phyloP scores from a whole-genome alignment of 352 stramenopile species.

The Pythium volutum region DNA sequence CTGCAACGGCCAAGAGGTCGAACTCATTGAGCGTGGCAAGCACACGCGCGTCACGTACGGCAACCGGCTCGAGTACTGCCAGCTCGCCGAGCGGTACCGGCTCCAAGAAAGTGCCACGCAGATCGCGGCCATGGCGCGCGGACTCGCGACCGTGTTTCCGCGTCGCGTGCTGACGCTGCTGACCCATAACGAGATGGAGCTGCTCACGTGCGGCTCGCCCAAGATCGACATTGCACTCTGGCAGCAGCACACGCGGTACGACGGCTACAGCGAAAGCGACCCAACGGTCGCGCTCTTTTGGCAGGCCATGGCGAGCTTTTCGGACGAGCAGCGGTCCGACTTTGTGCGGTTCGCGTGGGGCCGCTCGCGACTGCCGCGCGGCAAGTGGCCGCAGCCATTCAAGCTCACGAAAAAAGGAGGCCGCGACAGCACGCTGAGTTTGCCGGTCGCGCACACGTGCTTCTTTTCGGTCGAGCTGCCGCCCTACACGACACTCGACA shows the following conservation, averaged over 20 bases:
- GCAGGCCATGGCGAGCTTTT: constrained; percentile 86
- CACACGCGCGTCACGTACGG: constrained; percentile 69
- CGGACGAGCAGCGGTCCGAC: constrained; percentile 83
- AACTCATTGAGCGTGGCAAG: constrained; percentile 76
- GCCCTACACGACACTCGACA: constrained; percentile 89
- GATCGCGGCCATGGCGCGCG: constrained; percentile 70
- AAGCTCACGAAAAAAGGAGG: constrained; percentile 91
- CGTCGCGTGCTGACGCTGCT: constrained; percentile 84
- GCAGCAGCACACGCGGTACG: constrained; percentile 85
- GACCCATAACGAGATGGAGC: constrained; percentile 90
- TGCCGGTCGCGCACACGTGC: constrained; percentile 94
- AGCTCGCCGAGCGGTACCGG: constrained; percentile 71
- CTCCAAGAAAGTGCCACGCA: constrained; percentile 76
- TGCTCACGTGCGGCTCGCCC: constrained; percentile 87
- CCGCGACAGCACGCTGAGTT: constrained; percentile 68
- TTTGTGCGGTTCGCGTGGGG: constrained; percentile 95
- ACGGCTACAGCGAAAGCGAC: constrained; percentile 85
- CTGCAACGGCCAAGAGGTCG: constrained; percentile 78
- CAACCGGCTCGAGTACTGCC: constrained; percentile 85
- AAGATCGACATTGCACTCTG: constrained; percentile 90
- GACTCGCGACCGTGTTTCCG: constrained; percentile 84
- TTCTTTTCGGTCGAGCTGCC: constrained; percentile 96
- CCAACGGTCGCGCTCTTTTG: constrained; percentile 88
- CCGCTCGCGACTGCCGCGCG: constrained; percentile 85
- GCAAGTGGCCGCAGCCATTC: constrained; percentile 88